Percentiles rank a stretch among this genome's conserved stretches.
These are phyloP conservation scores for Scheffersomyces spartinae DNA, from an alignment of 805 yeast genomes.

Conservation along the genomic window DNA sequence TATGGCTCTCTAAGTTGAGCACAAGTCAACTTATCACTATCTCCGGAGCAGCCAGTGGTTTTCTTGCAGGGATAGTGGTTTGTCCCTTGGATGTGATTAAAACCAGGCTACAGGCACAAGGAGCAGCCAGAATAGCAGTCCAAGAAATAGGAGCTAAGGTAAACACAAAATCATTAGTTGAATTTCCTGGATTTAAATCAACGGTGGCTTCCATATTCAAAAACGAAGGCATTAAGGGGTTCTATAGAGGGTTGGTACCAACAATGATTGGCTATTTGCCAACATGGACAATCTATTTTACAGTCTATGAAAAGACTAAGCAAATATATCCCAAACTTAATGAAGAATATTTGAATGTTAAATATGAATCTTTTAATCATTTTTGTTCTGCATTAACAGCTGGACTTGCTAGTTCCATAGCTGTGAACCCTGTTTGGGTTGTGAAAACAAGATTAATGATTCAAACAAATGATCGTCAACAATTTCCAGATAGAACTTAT, in stretches of 20 bases:
- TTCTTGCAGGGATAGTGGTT: slow-evolving; percentile 76
- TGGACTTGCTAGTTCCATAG: slow-evolving; percentile 73
- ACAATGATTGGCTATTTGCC: slow-evolving; percentile 90
- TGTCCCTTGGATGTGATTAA: slow-evolving; percentile 96
- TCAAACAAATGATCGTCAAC: slow-evolving; percentile 43
- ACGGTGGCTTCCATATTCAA: slow-evolving; percentile 53
- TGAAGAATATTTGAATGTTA: slow-evolving; percentile 12
- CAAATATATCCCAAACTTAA: slow-evolving; percentile 34
- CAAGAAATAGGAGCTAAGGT: slow-evolving; percentile 4
- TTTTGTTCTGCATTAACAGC: slow-evolving; percentile 69
- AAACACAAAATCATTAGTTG: slow-evolving; percentile 11
- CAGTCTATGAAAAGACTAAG: slow-evolving; percentile 78
- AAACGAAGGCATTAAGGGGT: slow-evolving; percentile 76
- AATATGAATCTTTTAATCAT: slow-evolving; percentile 22
- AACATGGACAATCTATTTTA: slow-evolving; percentile 93
- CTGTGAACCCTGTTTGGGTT: slow-evolving; percentile 96
- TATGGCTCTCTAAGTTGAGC: slow-evolving; percentile 14
- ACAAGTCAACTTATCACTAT: slow-evolving; percentile 58
- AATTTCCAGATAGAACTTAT: slow-evolving; percentile 14
- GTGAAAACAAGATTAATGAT: slow-evolving; percentile 92
- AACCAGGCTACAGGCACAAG: slow-evolving; percentile 90
- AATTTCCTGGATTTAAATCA: slow-evolving; percentile 49
- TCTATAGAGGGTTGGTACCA: slow-evolving; percentile 89
- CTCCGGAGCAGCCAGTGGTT: slow-evolving; percentile 92
- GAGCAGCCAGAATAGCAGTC: slow-evolving; percentile 23